Evolutionary conservation across 2,329 filamentous ascomycete genomes (phyloP), one percentile per base, ranked within the genome.

Genomic region (Alternaria burnsii): DNA sequence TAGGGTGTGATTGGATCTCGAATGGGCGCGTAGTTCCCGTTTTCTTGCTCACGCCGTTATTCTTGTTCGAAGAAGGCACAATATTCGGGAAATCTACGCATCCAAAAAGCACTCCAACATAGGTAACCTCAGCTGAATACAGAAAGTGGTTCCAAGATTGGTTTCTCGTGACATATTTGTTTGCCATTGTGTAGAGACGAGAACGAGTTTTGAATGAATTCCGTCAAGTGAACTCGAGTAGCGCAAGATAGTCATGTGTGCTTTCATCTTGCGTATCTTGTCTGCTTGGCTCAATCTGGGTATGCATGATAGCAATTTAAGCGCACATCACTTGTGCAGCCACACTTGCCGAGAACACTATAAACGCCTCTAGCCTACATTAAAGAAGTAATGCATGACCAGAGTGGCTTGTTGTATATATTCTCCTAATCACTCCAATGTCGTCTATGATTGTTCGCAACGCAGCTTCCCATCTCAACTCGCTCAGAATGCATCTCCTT

Each of bases 261-360:
- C 24, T 30, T 46, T 30, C 24, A 46, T 18, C 10, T 14, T 18
- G 26, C 16, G 20, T 34, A 48, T 30, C 20, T 36, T 30, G 24
- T 48, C 4, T 18, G 48, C 34, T 40, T 41, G 48, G 48, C 48
- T 20, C 48, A 52, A 52, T 40, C 1, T 52, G 10, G 11, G 36
- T 9, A 2, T 52, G 48, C 48, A 52, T 40, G 34, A 26, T 40
- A 40, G 10, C 7, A 52, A 52, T 52, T 16, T 52, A 52, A 4
- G 38, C 4, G 34, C 22, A 40, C 6, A 36, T 28, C 48, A 38
- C 11, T 22, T 52, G 48, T 52, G 14, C 34, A 40, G 12, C 22
- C 48, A 38, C n/a, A 52, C n/a, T 40, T 52, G 48, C 48, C 48
- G 48, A 40, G 10, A 28, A 38, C 22, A 40, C 14, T 36, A 24